Percentiles rank a stretch among this genome's conserved stretches.
Conservation (phyloP, 495 filamentous ascomycete species). For the Neurospora sp. region DNA sequence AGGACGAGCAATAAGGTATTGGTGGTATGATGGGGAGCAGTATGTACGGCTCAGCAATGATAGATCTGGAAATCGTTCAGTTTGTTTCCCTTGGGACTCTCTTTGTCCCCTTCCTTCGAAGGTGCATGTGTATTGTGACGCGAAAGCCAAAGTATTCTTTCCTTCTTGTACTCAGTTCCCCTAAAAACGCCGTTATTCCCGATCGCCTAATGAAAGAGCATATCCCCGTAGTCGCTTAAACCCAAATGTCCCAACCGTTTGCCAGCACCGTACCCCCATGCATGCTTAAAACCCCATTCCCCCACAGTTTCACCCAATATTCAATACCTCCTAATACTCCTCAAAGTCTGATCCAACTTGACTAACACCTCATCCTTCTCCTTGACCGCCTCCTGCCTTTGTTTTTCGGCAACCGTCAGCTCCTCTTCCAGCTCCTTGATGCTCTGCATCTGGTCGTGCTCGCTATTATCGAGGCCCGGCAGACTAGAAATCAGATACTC, state of each 20-base stretch:
- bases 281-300: not conserved
- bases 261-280: not conserved
- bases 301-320: not conserved
- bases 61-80: not conserved
- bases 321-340: conserved; percentile 40
- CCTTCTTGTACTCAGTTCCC: not conserved
- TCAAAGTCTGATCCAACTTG: conserved; percentile 58
- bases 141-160: not conserved
- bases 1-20: not conserved
- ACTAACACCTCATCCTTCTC: conserved; percentile 60
- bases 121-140: not conserved
- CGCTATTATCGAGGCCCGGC: conserved; percentile 79
- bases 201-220: not conserved
- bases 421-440: conserved; percentile 70
- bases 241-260: not conserved
- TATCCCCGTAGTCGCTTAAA: not conserved
- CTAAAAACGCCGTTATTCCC: not conserved
- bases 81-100: not conserved
- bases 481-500: conserved; percentile 72
- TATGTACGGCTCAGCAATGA: not conserved
- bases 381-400: conserved; percentile 56
- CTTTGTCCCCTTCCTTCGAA: not conserved
- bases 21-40: not conserved
- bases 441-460: conserved; percentile 66
- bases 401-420: conserved; percentile 60